phyloP scores from a whole-genome alignment of 225 moss, liverwort and hornwort genomes.

The Pseudisothecium myosuroides region DNA sequence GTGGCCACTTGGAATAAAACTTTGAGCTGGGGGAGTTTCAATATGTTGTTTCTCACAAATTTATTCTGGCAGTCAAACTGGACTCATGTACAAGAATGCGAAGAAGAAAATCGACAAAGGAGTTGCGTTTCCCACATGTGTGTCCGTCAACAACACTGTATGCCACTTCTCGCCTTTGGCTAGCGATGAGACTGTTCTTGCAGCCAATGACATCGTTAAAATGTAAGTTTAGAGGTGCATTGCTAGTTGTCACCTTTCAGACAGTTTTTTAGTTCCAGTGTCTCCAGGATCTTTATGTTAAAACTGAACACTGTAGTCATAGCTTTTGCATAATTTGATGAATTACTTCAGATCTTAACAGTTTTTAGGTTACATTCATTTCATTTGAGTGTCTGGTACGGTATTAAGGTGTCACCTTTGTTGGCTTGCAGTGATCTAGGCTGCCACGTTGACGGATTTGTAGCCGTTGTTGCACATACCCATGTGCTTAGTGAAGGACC shows the following conservation, averaged over 20 bases:
- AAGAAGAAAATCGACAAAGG: conserved; percentile 99
- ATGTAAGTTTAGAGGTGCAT: conserved; percentile 41
- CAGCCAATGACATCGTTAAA: conserved; percentile 70
- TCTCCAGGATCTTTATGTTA: background rate
- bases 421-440: conserved; percentile 68
- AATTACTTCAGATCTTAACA: background rate
- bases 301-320: background rate
- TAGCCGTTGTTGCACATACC: conserved; percentile 90
- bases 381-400: background rate
- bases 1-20: background rate
- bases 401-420: background rate
- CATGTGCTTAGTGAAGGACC: conserved; percentile 85
- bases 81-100: conserved; percentile 81
- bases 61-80: conserved; percentile 64
- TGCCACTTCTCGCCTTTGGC: conserved; percentile 98
- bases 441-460: conserved; percentile 97
- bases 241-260: background rate
- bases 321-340: background rate
- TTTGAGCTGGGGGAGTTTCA: background rate
- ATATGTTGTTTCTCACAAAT: background rate
- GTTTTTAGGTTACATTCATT: background rate
- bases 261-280: background rate
- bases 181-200: conserved; percentile 62
- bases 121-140: conserved; percentile 90
- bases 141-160: conserved; percentile 88